Conservation (phyloP, 2,329 filamentous ascomycete species). For the Hymenoscyphus infarciens region DNA sequence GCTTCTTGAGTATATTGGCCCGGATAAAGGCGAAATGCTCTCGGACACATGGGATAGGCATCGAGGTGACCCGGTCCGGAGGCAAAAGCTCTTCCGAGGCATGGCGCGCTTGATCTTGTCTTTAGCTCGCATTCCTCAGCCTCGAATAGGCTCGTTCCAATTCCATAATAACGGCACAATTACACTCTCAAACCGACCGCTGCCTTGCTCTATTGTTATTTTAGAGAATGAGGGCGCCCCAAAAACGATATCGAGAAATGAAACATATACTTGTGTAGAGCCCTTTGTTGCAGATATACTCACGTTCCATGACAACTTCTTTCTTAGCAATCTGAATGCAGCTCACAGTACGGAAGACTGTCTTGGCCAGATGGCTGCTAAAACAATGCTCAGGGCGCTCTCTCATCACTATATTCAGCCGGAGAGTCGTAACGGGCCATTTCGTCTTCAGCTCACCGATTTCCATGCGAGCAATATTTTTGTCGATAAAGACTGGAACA, state of each 20-base stretch:
- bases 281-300: slow-evolving; percentile 26
- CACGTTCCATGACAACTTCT: slow-evolving; percentile 30
- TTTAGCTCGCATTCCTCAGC: slow-evolving; percentile 26
- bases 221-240: slow-evolving; percentile 37
- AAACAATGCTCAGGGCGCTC: slow-evolving; percentile 27
- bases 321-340: slow-evolving; percentile 31
- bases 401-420: slow-evolving; percentile 32
- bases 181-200: slow-evolving; percentile 35
- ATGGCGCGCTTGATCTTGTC: slow-evolving; percentile 31
- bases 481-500: slow-evolving; percentile 38
- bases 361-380: slow-evolving; percentile 31
- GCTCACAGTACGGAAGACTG: slow-evolving; percentile 27
- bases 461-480: slow-evolving; percentile 38
- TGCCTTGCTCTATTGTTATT: slow-evolving; percentile 31
- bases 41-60: slow-evolving; percentile 27
- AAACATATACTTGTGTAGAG: slow-evolving; percentile 33
- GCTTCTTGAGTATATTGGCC: slow-evolving; percentile 21
- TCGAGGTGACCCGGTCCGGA: slow-evolving; percentile 20
- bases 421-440: slow-evolving; percentile 31
- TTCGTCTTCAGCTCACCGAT: slow-evolving; percentile 34
- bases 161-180: slow-evolving; percentile 35
- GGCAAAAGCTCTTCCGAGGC: slow-evolving; percentile 34
- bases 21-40: slow-evolving; percentile 31
- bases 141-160: slow-evolving; percentile 26
- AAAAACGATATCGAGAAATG: slow-evolving; percentile 31